Percentiles rank a stretch among this genome's conserved stretches.
Evolutionary conservation across 192 early-diverging fungal species (phyloP).

Genomic region (Entomortierella lignicola): DNA sequence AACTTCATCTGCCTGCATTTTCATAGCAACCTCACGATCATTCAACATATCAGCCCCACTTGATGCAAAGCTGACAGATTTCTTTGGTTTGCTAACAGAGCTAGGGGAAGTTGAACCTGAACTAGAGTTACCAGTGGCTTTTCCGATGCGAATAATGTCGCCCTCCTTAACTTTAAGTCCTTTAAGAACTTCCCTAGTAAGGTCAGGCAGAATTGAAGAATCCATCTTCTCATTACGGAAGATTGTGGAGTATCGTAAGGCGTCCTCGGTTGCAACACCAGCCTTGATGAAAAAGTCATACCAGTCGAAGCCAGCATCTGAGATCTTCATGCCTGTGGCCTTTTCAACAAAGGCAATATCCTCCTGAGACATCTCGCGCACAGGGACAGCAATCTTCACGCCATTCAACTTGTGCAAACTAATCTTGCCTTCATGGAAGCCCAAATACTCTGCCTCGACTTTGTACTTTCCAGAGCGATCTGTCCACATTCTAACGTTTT

Average conservation of each 20-base stretch:
- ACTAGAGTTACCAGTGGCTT: constrained; percentile 56
- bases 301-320: constrained; percentile 87
- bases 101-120: constrained; percentile 62
- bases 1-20: constrained; percentile 53
- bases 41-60: constrained; percentile 43
- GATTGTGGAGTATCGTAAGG: constrained; percentile 82
- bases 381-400: constrained; percentile 91
- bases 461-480: constrained; percentile 92
- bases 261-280: constrained; percentile 77
- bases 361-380: constrained; percentile 85
- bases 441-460: constrained; percentile 90
- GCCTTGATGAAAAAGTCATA: constrained; percentile 90
- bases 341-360: constrained; percentile 66
- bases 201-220: constrained; percentile 75
- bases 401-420: constrained; percentile 96
- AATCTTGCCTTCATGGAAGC: constrained; percentile 84
- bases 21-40: constrained; percentile 46
- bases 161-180: constrained; percentile 86
- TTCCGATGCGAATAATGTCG: constrained; percentile 84
- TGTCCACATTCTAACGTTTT: constrained; percentile 90
- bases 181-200: constrained; percentile 80
- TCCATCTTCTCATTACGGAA: constrained; percentile 93
- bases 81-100: constrained; percentile 54
- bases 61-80: constrained; percentile 56
- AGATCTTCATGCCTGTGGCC: constrained; percentile 58